Evolutionary conservation across 2,329 filamentous ascomycete species (phyloP).

Genomic region (Ceratocystis huliohia): DNA sequence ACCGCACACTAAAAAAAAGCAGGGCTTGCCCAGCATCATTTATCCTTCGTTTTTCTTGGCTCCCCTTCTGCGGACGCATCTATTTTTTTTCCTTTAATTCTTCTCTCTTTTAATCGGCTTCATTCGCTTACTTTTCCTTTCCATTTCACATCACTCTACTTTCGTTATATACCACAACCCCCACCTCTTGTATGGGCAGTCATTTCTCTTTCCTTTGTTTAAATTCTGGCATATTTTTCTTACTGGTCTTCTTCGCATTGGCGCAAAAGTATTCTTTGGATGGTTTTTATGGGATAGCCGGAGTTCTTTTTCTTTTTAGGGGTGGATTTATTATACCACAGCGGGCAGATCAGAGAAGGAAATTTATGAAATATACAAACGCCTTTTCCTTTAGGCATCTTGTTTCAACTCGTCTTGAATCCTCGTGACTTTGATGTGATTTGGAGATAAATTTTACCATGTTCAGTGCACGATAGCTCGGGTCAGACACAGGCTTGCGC

Average conservation of each 20-base stretch:
- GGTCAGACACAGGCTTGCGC: too few species aligned
- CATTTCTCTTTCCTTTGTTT: not conserved
- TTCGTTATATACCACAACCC: slow-evolving; percentile 19
- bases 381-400: too few species aligned
- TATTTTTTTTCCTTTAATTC: not conserved
- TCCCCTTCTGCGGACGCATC: not conserved
- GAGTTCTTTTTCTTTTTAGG: not conserved
- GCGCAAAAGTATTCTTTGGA: not conserved
- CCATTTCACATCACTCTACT: not conserved
- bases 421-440: too few species aligned
- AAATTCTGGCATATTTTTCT: not conserved
- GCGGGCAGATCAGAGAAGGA: not conserved
- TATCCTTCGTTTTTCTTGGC: not conserved
- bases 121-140: not conserved
- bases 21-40: not conserved
- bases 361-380: too few species aligned
- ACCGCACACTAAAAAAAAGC: not conserved
- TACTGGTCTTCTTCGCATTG: not conserved
- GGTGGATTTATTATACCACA: not conserved
- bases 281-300: not conserved
- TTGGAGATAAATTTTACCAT: too few species aligned
- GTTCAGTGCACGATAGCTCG: too few species aligned
- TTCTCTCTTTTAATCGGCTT: slow-evolving; percentile 4
- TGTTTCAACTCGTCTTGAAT: too few species aligned
- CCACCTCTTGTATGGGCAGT: slow-evolving; percentile 12